phyloP scores from a whole-genome alignment of 352 stramenopile genomes.

The Globisporangium carolinianum region DNA sequence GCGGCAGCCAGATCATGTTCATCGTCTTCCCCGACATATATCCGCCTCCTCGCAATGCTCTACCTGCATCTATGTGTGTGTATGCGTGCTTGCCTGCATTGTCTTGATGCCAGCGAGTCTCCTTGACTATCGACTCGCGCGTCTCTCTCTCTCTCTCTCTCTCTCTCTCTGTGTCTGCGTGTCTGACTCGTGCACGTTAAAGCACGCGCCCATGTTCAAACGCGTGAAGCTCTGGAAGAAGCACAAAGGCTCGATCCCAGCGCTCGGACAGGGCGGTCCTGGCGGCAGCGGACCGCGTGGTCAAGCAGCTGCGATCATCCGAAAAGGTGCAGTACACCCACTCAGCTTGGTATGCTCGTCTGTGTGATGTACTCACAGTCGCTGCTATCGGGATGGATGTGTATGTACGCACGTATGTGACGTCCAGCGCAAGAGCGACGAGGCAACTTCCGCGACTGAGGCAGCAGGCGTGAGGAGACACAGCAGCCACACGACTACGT shows the following conservation, averaged over 20 bases:
- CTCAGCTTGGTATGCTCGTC: background rate
- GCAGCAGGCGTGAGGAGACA: background rate
- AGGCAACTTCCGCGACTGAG: constrained; percentile 26
- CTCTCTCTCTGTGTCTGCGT: constrained; percentile 7
- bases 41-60: constrained; percentile 30
- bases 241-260: constrained; percentile 70
- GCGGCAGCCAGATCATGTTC: constrained; percentile 83
- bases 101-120: constrained; percentile 19
- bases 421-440: constrained; percentile 45
- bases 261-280: constrained; percentile 56
- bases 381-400: background rate
- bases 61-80: background rate
- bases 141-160: background rate
- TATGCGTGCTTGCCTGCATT: constrained; percentile 4
- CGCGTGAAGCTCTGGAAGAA: constrained; percentile 87
- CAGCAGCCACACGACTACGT: background rate
- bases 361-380: background rate
- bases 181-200: constrained; percentile 50
- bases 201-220: constrained; percentile 86
- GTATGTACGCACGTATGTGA: background rate
- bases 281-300: constrained; percentile 53
- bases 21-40: constrained; percentile 89
- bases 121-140: constrained; percentile 14
- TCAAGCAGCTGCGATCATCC: constrained; percentile 74
- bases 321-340: constrained; percentile 37